phyloP scores from a whole-genome alignment of 2,329 filamentous ascomycete species.

The Tolypocladium ophioglossoides region DNA sequence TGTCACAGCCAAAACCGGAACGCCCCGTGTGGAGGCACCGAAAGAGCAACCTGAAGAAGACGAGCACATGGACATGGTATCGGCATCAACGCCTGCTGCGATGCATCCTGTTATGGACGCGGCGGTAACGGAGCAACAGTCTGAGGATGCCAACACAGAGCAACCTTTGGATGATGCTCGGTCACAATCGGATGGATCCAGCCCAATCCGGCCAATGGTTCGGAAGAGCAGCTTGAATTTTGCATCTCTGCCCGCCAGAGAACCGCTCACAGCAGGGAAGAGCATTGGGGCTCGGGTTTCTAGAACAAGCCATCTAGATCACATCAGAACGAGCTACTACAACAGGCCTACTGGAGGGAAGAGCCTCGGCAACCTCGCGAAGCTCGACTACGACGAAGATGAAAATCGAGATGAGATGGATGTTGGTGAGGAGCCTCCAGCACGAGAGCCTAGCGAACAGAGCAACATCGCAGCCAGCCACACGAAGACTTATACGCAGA shows the following conservation, averaged over 20 bases:
- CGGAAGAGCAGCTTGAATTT: constrained; percentile 95
- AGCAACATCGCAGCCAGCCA: constrained; percentile 37
- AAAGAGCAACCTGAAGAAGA: not conserved
- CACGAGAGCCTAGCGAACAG: constrained; percentile 28
- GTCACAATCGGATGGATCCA: constrained; percentile 60
- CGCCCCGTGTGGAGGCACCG: not conserved
- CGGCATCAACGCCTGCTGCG: not conserved
- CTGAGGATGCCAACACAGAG: not conserved
- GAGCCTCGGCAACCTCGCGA: constrained; percentile 46
- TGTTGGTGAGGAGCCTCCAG: constrained; percentile 28
- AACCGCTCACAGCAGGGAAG: constrained; percentile 76
- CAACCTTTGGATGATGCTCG: constrained; percentile 32
- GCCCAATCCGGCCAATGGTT: constrained; percentile 63
- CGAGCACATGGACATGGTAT: not conserved
- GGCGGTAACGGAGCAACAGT: not conserved
- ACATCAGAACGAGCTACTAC: constrained; percentile 62
- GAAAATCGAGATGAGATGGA: constrained; percentile 44
- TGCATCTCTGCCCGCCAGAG: constrained; percentile 80
- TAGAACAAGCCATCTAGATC: constrained; percentile 68
- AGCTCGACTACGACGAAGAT: constrained; percentile 32
- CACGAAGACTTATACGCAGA: constrained; percentile 87
- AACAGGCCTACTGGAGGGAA: constrained; percentile 63
- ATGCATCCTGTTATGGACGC: not conserved
- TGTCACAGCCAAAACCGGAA: not conserved
- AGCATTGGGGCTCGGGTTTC: constrained; percentile 66